These are phyloP conservation scores for Metarhizium brunneum DNA, from an alignment of 2,329 filamentous ascomycete genomes.

Conservation along the genomic window DNA sequence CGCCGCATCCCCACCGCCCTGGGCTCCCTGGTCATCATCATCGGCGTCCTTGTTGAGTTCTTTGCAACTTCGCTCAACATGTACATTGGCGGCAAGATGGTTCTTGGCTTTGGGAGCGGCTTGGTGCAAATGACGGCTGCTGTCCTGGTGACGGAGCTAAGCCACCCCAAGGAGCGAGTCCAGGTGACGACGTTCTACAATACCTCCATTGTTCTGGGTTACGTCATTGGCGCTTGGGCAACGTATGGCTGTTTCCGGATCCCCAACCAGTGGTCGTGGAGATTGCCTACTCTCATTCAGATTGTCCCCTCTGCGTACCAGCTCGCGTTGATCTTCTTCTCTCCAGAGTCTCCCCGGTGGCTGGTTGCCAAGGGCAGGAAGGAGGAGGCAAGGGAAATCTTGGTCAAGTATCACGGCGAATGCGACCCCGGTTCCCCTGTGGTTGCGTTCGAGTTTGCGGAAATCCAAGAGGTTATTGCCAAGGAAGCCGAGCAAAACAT, in stretches of 20 bases:
- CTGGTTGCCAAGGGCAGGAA: conserved; percentile 40
- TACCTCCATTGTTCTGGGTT: conserved; percentile 30
- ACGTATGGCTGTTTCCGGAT: conserved; percentile 23
- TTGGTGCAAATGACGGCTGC: conserved; percentile 32
- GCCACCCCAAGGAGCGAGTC: conserved; percentile 29
- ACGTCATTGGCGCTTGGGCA: conserved; percentile 27
- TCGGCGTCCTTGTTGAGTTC: conserved; percentile 25
- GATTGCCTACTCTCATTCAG: conserved; percentile 44
- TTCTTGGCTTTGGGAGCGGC: conserved; percentile 26
- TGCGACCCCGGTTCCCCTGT: conserved; percentile 31
- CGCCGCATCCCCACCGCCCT: conserved; percentile 24
- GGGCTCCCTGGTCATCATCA: conserved; percentile 29
- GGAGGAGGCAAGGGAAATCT: conserved; percentile 39
- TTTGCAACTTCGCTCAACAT: conserved; percentile 25
- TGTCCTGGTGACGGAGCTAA: conserved; percentile 32
- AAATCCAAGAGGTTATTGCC: conserved; percentile 38
- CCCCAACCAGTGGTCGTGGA: conserved; percentile 35
- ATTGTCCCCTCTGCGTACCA: conserved; percentile 32
- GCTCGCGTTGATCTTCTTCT: conserved; percentile 35
- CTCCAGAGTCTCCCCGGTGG: conserved; percentile 53
- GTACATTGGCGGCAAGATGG: conserved; percentile 29
- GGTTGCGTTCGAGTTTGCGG: conserved; percentile 36
- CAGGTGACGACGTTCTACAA: conserved; percentile 29
- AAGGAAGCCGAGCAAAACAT: conserved; percentile 21
- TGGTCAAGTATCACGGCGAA: conserved; percentile 44